Conservation (phyloP, 805 yeast genomes). For the Starmerella powellii region DNA sequence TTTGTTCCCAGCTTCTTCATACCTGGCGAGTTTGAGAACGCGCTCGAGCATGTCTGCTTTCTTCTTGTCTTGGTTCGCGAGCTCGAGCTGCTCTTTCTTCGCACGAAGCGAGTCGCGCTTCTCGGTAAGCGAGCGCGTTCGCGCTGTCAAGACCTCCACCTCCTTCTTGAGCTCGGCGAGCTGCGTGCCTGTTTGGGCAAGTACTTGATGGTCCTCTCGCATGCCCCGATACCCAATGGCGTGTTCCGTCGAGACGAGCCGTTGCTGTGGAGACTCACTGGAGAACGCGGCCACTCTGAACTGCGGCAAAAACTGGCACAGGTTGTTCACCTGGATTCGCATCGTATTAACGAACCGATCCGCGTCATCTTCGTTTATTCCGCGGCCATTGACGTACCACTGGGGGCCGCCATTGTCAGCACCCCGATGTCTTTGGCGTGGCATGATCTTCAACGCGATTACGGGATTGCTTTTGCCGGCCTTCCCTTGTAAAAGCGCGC, state of each 20-base stretch:
- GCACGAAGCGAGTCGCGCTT: conserved; percentile 24
- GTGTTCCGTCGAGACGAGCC: conserved; percentile 66
- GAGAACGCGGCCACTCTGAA: conserved; percentile 92
- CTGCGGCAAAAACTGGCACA: conserved; percentile 91
- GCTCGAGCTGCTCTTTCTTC: conserved; percentile 20
- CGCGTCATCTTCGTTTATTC: conserved; percentile 29
- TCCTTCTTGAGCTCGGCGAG: conserved; percentile 27
- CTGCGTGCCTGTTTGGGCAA: conserved; percentile 28
- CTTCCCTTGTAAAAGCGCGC: conserved; percentile 14
- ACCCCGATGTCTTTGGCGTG: neutral
- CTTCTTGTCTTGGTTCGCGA: neutral
- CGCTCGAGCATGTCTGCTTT: conserved; percentile 3
- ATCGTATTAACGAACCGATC: conserved; percentile 57
- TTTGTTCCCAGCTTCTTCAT: neutral
- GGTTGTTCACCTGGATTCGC: conserved; percentile 77
- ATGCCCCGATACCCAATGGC: conserved; percentile 50
- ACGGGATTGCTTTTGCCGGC: neutral
- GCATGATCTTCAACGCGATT: conserved; percentile 4
- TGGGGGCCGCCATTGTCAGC: neutral
- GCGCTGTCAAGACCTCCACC: conserved; percentile 31
- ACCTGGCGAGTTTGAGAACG: neutral
- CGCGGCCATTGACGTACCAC: conserved; percentile 19
- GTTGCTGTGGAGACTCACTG: conserved; percentile 57
- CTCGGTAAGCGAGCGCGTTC: conserved; percentile 3
- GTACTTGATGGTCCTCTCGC: conserved; percentile 41